Conservation (phyloP, 768 basidiomycete species). For the Leucosporidium yakuticum region DNA sequence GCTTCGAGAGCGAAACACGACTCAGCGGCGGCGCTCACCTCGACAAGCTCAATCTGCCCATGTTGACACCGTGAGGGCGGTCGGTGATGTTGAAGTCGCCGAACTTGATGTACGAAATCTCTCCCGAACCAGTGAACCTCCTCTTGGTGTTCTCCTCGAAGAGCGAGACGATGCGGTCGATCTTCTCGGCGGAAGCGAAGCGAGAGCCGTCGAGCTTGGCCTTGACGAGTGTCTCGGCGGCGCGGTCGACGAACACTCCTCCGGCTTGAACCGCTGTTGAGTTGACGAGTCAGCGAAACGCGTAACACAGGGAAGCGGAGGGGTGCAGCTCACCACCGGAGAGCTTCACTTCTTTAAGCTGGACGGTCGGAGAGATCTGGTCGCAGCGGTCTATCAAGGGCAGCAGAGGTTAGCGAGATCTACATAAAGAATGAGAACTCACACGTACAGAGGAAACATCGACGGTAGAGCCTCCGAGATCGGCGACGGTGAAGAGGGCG, state of each 20-base stretch:
- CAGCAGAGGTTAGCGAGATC: neutral
- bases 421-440: too few relatives aligned
- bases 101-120: too few relatives aligned
- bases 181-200: neutral
- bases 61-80: too few relatives aligned
- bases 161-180: neutral
- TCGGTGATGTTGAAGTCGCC: too few relatives aligned
- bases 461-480: neutral
- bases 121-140: neutral
- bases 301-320: neutral
- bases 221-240: neutral
- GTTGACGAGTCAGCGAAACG: too few relatives aligned
- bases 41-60: neutral
- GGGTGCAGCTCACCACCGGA: neutral
- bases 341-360: neutral
- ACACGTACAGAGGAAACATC: neutral
- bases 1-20: too few relatives aligned
- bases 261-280: conserved; percentile 7
- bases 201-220: conserved; percentile 2
- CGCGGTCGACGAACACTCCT: conserved; percentile 4
- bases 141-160: conserved; percentile 5
- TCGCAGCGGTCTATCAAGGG: neutral
- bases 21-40: conserved; percentile 2
- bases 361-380: neutral
- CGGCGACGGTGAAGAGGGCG: neutral